Base-by-base conservation (phyloP, 495 filamentous ascomycete genomes). In the Penicillium dipodomyicola region DNA sequence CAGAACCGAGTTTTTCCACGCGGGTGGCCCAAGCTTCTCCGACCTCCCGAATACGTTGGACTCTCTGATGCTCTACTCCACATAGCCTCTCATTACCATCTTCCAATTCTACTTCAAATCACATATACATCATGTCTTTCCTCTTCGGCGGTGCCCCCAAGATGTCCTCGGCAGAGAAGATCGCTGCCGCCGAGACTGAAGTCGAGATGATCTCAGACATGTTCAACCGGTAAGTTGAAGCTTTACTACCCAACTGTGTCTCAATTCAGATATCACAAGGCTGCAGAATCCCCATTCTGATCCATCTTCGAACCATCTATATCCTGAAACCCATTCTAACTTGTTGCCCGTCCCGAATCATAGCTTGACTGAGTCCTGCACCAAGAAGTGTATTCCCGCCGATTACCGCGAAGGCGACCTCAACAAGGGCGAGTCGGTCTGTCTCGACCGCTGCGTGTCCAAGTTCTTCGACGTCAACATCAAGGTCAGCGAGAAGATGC, bases 391-490 rank as follows among this genome's bases (percentile, higher is more conserved):
- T 73, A 83, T 98, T 53, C 92, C 91, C 56, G 79, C 74, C 62
- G 85, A 91, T 58, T 98, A 97, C 83, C 90, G 90, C 66, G 94
- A 98, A 79, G 81, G 82, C 67, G 95, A 97, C 56, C 84, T 98
- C 59, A 94, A 96, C 82, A 98, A 98, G 80, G 94, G 94, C 80
- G 94, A 98, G 77, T 88, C 87, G 52, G 94, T 97, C 61, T 98
- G 94, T 77, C 84, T 98, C 60, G 94, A 98, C 78, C 89, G 94
- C 59, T 98, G 94, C 76, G 86, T 93, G 37, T 80, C 87, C 68
- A 98, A 98, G 80, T 97, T 97, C 82, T 96, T 98, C 77, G 94
- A 98, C 58, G 91, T 96, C 67, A 90, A 96, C 74, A 82, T 94
- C 77, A 97, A 96, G 80, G 89, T 98, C 57, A 82, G 78, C 72